phyloP scores from a whole-genome alignment of 2,329 filamentous ascomycete genomes.

The Delphinella strobiligena region DNA sequence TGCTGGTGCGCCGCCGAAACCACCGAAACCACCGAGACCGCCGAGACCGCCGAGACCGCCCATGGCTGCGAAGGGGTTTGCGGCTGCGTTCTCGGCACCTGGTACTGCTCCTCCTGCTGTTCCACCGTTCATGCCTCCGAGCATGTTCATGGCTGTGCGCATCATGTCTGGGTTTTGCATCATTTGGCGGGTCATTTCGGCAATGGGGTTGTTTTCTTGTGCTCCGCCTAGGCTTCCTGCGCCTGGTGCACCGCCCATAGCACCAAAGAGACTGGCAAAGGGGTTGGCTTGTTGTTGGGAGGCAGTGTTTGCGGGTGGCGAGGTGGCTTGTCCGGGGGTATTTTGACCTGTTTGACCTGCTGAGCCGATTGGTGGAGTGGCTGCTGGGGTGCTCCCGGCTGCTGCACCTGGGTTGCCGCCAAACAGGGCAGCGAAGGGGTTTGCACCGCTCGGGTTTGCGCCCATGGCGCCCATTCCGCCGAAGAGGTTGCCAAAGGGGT shows the following conservation, averaged over 20 bases:
- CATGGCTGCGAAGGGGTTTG: slow-evolving; percentile 31
- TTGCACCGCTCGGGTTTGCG: slow-evolving; percentile 25
- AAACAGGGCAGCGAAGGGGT: slow-evolving; percentile 53
- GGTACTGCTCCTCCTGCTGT: slow-evolving; percentile 25
- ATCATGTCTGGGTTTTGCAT: slow-evolving; percentile 49
- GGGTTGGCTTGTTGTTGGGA: slow-evolving; percentile 43
- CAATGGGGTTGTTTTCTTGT: slow-evolving; percentile 35
- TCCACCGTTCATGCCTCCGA: slow-evolving; percentile 37
- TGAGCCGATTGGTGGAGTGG: slow-evolving; percentile 16
- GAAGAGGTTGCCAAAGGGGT: slow-evolving; percentile 37
- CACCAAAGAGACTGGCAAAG: slow-evolving; percentile 53
- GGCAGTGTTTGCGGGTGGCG: slow-evolving; percentile 19
- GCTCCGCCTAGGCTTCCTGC: slow-evolving; percentile 8
- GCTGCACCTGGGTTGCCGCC: slow-evolving; percentile 21
- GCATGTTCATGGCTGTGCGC: slow-evolving; percentile 40
- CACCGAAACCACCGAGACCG: slow-evolving; percentile 22
- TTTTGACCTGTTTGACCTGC: slow-evolving; percentile 22
- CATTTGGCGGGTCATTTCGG: slow-evolving; percentile 31
- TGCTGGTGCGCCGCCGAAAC: slow-evolving; percentile 19
- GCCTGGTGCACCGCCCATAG: slow-evolving; percentile 11
- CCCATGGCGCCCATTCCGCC: slow-evolving; percentile 10
- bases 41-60: slow-evolving; percentile 30
- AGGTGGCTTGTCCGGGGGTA: slow-evolving; percentile 14
- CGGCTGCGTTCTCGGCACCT: slow-evolving; percentile 28
- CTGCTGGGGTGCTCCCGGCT: slow-evolving; percentile 23